Evolutionary conservation across 495 filamentous ascomycete species (phyloP), one percentile per base, ranked within the genome.

Genomic region (Tetracladium setigerum): DNA sequence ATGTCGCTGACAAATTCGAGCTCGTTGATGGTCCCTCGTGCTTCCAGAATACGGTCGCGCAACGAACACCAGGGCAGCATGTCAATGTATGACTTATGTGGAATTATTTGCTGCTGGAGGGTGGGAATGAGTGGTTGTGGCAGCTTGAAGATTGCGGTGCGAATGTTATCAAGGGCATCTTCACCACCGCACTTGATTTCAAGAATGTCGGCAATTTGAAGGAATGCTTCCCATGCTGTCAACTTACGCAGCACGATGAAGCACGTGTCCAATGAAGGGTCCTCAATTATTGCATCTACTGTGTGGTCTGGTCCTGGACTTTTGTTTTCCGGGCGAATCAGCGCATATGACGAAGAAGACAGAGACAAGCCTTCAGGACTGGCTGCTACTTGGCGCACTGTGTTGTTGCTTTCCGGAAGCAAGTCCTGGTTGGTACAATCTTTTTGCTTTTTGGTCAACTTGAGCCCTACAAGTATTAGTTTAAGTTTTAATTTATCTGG

Each of bases 121-220:
- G 44, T 47, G 11, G 50, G 50, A 27, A 38, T 6, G 6, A 53
- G 44, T 9, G 44, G 31, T 5, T n/a, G 17, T 12, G 50, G 50
- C 2, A 34, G 24, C 10, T 33, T 3, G 15, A 32, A n/a, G 2
- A 24, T n/a, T 5, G 27, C 16, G 9, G 16, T 7, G 1, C 41
- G 1, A 10, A 30, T 36, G 38, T 46, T 46, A 13, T 16, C 13
- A 9, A 33, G 1, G 2, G 4, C 15, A 7, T 31, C 16, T 7
- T 8, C 9, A 3, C 6, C 6, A 10, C 11, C 15, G 39, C 50
- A 53, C n/a, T 7, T 7, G 6, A 47, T 47, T 18, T 17, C n/a
- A 14, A 48, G 44, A 13, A 53, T 18, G 8, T 8, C 16, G 14
- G 38, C 44, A 19, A 47, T 53, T 12, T 5, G 17, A 16, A 53